Base-by-base conservation (phyloP, 169 alveolate species). In the Ichthyophthirius multifiliis region DNA sequence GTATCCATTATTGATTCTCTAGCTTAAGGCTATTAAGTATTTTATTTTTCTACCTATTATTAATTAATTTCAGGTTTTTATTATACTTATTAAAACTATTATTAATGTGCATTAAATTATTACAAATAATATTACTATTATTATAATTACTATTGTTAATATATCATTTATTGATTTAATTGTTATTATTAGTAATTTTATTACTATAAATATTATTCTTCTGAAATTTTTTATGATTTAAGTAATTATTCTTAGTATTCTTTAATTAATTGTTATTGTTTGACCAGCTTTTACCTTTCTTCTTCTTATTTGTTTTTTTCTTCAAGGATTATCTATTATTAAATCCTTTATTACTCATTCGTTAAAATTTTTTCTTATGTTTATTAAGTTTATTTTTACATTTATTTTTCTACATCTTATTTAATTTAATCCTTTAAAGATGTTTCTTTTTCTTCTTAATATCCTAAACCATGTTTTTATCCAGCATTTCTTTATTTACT, bases 381-480 rank as follows among this genome's bases (percentile, higher is more conserved):
- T 55, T 55, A 27, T 20, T 34, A n/a, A 5, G 18, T 5, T 27
- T 55, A 27, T 1, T 55, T 55, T 27, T 55, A 27, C 5, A 55
- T 20, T 15, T 55, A 34, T 27, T 55, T 27, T 27, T 55, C 71
- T 1, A 55, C 71, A 55, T 55, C 71, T 15, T 16, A 16, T 37
- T 67, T 34, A 39, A 67, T 37, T 16, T 67, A 37, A 16, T 34
- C 48, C 35, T 65, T 65, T 39, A 34, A 16, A 67, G 41, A 18
- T 37, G 20, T 18, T 67, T 12, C 32, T 37, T 65, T 43, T 12
- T 76, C 37, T 46, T 83, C 76, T 45, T 76, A 46, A 39, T 45
- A 76, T 6, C 84, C 84, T 12, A 75, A 34, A 7, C 83, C 85
- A 10, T 74, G 81, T 15, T 75, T 83, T n/a, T n/a, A n/a, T n/a